A percentile compares a stretch with the other conserved stretches of the same genome.
These are phyloP conservation scores for Lippia alba DNA, from an alignment of 305 asterid species.

Conservation along the genomic window DNA sequence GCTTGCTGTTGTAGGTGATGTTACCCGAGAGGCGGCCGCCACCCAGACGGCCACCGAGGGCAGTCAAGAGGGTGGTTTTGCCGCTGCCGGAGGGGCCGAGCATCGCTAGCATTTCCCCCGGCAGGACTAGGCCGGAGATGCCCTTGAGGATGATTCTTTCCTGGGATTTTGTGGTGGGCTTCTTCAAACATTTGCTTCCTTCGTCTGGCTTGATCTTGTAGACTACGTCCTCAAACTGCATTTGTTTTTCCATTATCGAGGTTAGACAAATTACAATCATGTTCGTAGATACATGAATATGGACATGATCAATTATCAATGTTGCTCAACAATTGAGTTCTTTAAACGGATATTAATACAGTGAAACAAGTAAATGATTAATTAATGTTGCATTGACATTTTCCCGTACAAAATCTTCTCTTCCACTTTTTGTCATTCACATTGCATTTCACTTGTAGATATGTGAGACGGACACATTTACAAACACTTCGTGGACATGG, in stretches of 20 bases:
- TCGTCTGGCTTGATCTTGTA: constrained; percentile 42
- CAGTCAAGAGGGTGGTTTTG: constrained; percentile 82
- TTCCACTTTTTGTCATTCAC: no score
- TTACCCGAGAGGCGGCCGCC: constrained; percentile 53
- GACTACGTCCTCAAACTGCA: constrained; percentile 55
- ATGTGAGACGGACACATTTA: no score
- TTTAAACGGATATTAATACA: no score
- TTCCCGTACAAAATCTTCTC: no score
- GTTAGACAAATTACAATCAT: no score
- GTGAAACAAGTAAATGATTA: neutral
- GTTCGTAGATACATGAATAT: no score
- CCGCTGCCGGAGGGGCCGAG: constrained; percentile 95
- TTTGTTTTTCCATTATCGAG: neutral
- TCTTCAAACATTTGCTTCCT: constrained; percentile 17
- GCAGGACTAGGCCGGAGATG: constrained; percentile 57
- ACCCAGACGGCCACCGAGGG: constrained; percentile 68
- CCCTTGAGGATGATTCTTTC: constrained; percentile 72
- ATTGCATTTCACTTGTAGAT: no score
- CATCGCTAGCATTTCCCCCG: constrained; percentile 89
- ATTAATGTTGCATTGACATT: neutral
- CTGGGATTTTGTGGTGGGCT: constrained; percentile 24
- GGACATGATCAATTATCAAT: no score
- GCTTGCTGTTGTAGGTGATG: constrained; percentile 66
- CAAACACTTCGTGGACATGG: no score
- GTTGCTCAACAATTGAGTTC: no score